Conservation (phyloP, 106 monocot genomes). For the Dioscorea zingiberensis region DNA sequence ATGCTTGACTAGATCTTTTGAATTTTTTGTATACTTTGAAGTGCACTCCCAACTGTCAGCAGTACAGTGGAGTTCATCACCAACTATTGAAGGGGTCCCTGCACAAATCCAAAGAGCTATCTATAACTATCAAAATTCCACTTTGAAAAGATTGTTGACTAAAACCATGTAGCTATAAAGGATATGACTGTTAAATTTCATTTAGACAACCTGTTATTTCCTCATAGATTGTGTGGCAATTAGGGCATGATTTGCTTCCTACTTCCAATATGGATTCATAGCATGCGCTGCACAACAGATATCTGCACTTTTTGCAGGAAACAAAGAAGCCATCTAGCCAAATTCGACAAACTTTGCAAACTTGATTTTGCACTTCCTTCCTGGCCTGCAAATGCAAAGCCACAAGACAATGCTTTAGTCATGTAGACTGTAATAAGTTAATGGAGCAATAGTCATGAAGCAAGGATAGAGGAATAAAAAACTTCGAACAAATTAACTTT, state of each 20-base stretch:
- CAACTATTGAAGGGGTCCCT: conserved; percentile 2
- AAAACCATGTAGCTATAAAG: no score
- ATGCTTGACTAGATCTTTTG: not conserved
- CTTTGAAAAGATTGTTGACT: no score
- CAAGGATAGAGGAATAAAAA: not conserved
- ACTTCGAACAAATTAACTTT: not conserved
- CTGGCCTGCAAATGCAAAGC: not conserved
- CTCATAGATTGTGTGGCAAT: conserved; percentile 1
- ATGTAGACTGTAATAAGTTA: no score
- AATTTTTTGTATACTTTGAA: not conserved
- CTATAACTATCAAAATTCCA: not conserved
- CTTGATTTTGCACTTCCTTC: conserved; percentile 8
- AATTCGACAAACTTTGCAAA: conserved; percentile 7
- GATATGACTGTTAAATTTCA: no score
- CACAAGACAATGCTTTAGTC: not conserved
- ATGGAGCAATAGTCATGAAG: no score
- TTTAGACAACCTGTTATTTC: no score
- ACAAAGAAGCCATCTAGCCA: conserved; percentile 4
- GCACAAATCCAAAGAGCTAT: not conserved
- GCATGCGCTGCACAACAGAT: conserved; percentile 4
- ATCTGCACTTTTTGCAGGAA: conserved; percentile 13
- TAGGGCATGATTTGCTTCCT: conserved; percentile 4
- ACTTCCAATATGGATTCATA: not conserved
- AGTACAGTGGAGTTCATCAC: conserved; percentile 2
- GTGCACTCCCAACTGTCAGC: not conserved